A percentile compares a stretch with the other conserved stretches of the same genome.
phyloP scores from a whole-genome alignment of 768 basidiomycete genomes.

The Naganishia randhawae region DNA sequence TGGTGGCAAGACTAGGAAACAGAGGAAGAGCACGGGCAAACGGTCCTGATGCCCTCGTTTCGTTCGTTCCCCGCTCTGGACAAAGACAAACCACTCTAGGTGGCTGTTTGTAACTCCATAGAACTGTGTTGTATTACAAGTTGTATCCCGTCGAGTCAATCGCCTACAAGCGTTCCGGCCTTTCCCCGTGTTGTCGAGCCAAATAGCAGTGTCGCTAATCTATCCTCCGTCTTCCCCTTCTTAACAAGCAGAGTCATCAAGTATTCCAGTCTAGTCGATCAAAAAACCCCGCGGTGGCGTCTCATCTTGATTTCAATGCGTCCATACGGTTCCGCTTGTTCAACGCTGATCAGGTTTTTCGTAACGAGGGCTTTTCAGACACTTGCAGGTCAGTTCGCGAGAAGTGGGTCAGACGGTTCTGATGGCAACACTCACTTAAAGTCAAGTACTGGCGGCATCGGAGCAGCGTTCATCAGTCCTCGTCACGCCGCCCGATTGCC shows the following conservation, averaged over 20 bases:
- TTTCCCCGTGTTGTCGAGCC: no score
- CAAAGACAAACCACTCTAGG: no score
- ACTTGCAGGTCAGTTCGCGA: no score
- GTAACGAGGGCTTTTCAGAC: not conserved
- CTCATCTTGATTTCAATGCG: slow-evolving; percentile 7
- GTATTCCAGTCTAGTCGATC: not conserved
- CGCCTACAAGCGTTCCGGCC: no score
- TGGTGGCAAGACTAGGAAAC: not conserved
- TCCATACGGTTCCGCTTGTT: slow-evolving; percentile 3
- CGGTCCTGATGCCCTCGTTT: not conserved
- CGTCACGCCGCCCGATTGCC: not conserved
- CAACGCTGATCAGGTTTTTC: slow-evolving; percentile 17
- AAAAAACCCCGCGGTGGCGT: not conserved
- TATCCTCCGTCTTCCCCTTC: not conserved
- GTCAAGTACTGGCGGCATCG: not conserved
- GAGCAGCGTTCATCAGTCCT: not conserved
- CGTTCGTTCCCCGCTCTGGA: not conserved
- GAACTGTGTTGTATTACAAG: slow-evolving; percentile 9
- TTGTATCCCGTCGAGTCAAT: not conserved
- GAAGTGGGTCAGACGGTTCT: not conserved
- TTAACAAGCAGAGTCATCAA: not conserved
- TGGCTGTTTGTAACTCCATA: not conserved
- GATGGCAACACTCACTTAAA: not conserved
- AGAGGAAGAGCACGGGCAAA: slow-evolving; percentile 9
- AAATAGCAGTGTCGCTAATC: no score